Conservation (phyloP, 495 filamentous ascomycete genomes). For the Sporormia fimetaria region DNA sequence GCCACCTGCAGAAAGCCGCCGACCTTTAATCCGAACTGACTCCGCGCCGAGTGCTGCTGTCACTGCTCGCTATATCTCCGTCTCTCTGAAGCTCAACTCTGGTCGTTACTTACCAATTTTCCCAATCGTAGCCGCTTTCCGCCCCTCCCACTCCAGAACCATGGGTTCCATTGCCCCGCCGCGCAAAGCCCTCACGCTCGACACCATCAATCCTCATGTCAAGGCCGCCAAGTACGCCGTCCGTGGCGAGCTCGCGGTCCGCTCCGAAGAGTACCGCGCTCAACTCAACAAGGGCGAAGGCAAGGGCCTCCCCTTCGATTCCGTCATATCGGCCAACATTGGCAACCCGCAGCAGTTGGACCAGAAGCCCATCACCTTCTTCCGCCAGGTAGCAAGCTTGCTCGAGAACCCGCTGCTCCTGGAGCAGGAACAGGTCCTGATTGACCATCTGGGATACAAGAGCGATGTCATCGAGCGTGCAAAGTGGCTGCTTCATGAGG, state of each 20-base stretch:
- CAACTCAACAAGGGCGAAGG: conserved; percentile 46
- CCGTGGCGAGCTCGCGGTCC: conserved; percentile 83
- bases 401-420: conserved; percentile 81
- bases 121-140: not conserved
- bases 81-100: too few species aligned
- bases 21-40: too few species aligned
- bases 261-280: conserved; percentile 78
- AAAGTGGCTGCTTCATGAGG: conserved; percentile 60
- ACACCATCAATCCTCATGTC: conserved; percentile 88
- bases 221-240: conserved; percentile 87
- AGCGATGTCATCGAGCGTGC: conserved; percentile 80
- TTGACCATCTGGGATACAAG: conserved; percentile 61
- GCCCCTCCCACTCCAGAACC: conserved; percentile 30
- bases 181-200: conserved; percentile 54
- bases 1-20: too few species aligned
- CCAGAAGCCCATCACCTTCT: conserved; percentile 98
- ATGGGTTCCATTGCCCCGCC: conserved; percentile 48
- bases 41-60: too few species aligned
- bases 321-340: conserved; percentile 93
- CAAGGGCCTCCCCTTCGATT: conserved; percentile 66
- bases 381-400: conserved; percentile 91
- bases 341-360: conserved; percentile 98
- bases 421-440: conserved; percentile 61
- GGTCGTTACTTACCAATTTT: too few species aligned
- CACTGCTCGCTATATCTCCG: too few species aligned